These are phyloP conservation scores for Saccharomyces hybrid DNA, from an alignment of 1,139 yeast species.

Conservation along the genomic window DNA sequence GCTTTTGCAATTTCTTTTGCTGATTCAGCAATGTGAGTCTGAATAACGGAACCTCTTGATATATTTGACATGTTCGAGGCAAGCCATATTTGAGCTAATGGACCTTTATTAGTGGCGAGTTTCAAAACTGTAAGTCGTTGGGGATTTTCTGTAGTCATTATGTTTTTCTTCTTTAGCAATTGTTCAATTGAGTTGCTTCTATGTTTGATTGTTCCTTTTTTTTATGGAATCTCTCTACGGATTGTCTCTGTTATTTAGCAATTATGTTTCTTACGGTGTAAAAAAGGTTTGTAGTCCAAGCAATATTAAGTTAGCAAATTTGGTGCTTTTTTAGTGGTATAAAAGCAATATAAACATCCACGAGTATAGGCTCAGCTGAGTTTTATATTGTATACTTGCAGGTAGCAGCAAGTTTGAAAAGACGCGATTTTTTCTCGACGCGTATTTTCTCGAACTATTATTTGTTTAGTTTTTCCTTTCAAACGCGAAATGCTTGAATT, in stretches of 20 bases:
- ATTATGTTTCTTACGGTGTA: no score
- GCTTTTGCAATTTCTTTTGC: slow-evolving; percentile 46
- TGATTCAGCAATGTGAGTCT: slow-evolving; percentile 64
- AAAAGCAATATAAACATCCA: not conserved
- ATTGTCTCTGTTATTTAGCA: not conserved
- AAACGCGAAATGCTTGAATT: not conserved
- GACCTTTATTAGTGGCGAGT: slow-evolving; percentile 54
- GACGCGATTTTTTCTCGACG: not conserved
- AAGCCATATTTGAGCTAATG: slow-evolving; percentile 86
- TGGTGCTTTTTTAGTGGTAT: not conserved
- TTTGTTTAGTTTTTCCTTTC: not conserved
- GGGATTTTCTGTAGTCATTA: not conserved
- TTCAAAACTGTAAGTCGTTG: slow-evolving; percentile 12
- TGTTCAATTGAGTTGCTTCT: not conserved
- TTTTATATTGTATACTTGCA: not conserved
- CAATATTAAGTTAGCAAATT: not conserved
- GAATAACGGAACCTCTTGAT: slow-evolving; percentile 66
- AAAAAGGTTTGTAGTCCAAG: not conserved
- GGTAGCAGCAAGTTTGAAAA: not conserved
- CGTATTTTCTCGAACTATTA: not conserved
- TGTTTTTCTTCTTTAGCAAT: not conserved
- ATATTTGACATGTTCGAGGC: slow-evolving; percentile 83
- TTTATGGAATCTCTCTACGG: not conserved
- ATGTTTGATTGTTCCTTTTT: not conserved
- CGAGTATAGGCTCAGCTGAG: not conserved